These are phyloP conservation scores for Cystoderma amianthinum DNA, from an alignment of 768 basidiomycete genomes.

Conservation along the genomic window DNA sequence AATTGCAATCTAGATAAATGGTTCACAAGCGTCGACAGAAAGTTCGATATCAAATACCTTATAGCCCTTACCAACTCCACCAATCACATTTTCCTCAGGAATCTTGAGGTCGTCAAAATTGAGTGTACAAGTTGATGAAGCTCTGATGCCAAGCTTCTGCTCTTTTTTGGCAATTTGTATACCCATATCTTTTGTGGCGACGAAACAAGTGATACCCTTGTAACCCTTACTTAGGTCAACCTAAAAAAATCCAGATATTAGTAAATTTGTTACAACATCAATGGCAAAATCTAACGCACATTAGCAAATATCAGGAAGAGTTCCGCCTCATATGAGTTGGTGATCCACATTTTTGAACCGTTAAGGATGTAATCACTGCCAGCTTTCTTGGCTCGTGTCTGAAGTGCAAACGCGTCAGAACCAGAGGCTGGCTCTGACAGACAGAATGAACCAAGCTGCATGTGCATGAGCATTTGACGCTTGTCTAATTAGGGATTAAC, in stretches of 20 bases:
- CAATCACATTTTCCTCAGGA: constrained; percentile 84
- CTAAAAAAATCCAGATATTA: constrained; percentile 22
- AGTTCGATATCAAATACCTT: constrained; percentile 37
- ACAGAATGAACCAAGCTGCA: constrained; percentile 91
- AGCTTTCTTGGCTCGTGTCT: constrained; percentile 86
- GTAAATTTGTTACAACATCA: background rate
- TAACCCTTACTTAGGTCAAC: constrained; percentile 89
- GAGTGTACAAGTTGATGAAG: constrained; percentile 91
- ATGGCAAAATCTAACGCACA: constrained; percentile 30
- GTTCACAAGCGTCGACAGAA: constrained; percentile 1
- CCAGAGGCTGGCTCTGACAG: constrained; percentile 90
- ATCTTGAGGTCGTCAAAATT: constrained; percentile 90
- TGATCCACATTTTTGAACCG: constrained; percentile 99
- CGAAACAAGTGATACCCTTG: constrained; percentile 98
- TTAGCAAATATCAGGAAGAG: constrained; percentile 95
- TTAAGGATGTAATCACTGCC: constrained; percentile 84
- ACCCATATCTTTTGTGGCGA: constrained; percentile 95
- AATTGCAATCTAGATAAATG: constrained; percentile 71
- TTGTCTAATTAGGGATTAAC: background rate
- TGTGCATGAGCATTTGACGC: constrained; percentile 1
- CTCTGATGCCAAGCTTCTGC: constrained; percentile 94
- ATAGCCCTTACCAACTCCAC: constrained; percentile 88
- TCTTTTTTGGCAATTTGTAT: constrained; percentile 98
- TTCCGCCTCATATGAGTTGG: constrained; percentile 89
- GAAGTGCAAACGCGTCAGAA: constrained; percentile 94